These are phyloP conservation scores for Delitschia confertaspora DNA, from an alignment of 495 filamentous ascomycete species.

Conservation along the genomic window DNA sequence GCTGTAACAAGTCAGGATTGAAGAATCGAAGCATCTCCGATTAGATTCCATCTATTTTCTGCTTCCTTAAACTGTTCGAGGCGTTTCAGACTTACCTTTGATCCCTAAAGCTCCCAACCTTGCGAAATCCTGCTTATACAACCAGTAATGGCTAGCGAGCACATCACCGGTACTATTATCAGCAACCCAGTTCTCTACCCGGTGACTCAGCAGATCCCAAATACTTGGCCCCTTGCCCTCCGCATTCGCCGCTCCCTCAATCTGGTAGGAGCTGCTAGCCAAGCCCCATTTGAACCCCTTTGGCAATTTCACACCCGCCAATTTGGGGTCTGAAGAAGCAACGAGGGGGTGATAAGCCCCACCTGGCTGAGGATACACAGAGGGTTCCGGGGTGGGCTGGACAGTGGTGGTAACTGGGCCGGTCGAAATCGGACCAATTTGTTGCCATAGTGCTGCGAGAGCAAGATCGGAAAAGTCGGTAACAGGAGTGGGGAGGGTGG, in stretches of 20 bases:
- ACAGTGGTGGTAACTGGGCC: slow-evolving; percentile 39
- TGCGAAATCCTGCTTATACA: slow-evolving; percentile 42
- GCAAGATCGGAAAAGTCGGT: slow-evolving; percentile 39
- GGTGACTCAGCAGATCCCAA: slow-evolving; percentile 63
- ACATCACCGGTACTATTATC: slow-evolving; percentile 40
- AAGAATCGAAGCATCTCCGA: too few species aligned
- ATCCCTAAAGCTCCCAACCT: slow-evolving; percentile 35
- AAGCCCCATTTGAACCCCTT: slow-evolving; percentile 74
- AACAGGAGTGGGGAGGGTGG: slow-evolving; percentile 28
- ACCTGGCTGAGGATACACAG: slow-evolving; percentile 32
- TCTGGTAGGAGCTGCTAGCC: slow-evolving; percentile 64
- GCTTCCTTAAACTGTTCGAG: too few species aligned
- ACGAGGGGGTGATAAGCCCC: slow-evolving; percentile 35
- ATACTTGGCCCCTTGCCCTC: slow-evolving; percentile 65
- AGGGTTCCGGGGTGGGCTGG: slow-evolving; percentile 39
- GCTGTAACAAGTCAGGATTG: too few species aligned
- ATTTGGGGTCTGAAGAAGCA: slow-evolving; percentile 23
- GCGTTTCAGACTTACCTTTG: slow-evolving; percentile 13
- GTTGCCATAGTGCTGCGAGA: slow-evolving; percentile 39
- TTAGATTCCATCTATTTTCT: too few species aligned
- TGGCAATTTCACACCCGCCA: slow-evolving; percentile 41
- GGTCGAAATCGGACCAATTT: slow-evolving; percentile 36
- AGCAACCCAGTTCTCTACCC: slow-evolving; percentile 31
- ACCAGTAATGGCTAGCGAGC: slow-evolving; percentile 37
- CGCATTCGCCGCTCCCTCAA: slow-evolving; percentile 58